Conservation (phyloP, 2,329 filamentous ascomycete species). For the Pseudocercospora ulei region DNA sequence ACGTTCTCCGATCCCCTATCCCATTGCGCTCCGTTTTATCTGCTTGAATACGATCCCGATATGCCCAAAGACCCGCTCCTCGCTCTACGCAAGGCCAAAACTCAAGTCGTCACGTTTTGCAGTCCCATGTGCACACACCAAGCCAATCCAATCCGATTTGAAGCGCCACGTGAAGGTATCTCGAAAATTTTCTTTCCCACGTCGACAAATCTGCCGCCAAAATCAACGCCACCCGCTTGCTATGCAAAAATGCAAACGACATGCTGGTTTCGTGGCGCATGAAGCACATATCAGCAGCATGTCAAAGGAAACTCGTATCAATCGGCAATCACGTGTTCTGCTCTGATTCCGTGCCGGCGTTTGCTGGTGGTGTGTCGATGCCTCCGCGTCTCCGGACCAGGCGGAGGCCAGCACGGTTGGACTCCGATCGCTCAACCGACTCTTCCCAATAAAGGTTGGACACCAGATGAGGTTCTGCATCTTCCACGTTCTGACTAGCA, state of each 20-base stretch:
- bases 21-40: conserved; percentile 1
- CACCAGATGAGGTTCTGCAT: conserved; percentile 12
- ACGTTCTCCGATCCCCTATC: no score
- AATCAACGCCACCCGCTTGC: conserved; percentile 25
- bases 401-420: conserved; percentile 35
- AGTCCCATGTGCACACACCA: conserved; percentile 1
- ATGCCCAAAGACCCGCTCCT: conserved; percentile 1
- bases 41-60: background rate
- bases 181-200: conserved; percentile 9
- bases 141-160: conserved; percentile 1
- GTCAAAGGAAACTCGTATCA: conserved; percentile 3
- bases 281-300: conserved; percentile 5
- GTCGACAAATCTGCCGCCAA: conserved; percentile 4
- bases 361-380: conserved; percentile 30
- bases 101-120: conserved; percentile 6
- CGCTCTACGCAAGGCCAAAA: background rate
- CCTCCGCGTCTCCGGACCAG: conserved; percentile 29
- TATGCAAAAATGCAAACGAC: conserved; percentile 22
- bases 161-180: conserved; percentile 9
- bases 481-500: conserved; percentile 12
- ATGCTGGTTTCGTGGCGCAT: conserved; percentile 8
- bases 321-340: conserved; percentile 13
- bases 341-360: conserved; percentile 23
- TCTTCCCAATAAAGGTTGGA: conserved; percentile 33
- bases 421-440: conserved; percentile 33